Conservation (phyloP, 768 basidiomycete species). For the Psilocybe sp. region DNA sequence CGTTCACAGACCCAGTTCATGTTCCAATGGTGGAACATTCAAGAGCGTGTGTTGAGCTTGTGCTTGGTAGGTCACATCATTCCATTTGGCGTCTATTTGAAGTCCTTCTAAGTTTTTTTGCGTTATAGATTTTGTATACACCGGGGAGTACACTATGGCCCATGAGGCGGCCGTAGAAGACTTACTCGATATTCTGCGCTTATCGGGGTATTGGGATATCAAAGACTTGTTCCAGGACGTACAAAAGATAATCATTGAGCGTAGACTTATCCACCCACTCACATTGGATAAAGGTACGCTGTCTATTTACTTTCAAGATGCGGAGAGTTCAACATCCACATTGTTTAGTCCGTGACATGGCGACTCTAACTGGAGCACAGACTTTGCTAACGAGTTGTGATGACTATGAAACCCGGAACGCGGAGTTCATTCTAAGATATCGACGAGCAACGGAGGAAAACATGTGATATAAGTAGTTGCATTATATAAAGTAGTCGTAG, state of each 20-base stretch:
- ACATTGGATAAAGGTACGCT: slow-evolving; percentile 23
- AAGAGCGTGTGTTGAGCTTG: slow-evolving; percentile 17
- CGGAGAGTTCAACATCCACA: not conserved
- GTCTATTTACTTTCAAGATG: not conserved
- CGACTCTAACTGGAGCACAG: slow-evolving; percentile 15
- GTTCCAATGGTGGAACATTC: slow-evolving; percentile 11
- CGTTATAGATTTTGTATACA: slow-evolving; percentile 31
- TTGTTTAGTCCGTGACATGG: slow-evolving; percentile 20
- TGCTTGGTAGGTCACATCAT: slow-evolving; percentile 26
- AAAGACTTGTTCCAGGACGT: slow-evolving; percentile 20
- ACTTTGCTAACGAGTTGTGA: slow-evolving; percentile 21
- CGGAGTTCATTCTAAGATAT: slow-evolving; percentile 11
- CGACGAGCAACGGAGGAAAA: too few relatives aligned
- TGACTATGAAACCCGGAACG: slow-evolving; percentile 26
- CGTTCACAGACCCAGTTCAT: slow-evolving; percentile 10
- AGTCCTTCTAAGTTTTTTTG: not conserved
- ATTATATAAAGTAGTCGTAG: too few relatives aligned
- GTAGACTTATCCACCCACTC: slow-evolving; percentile 26
- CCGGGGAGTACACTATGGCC: slow-evolving; percentile 11
- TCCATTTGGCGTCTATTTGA: not conserved
- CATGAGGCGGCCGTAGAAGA: slow-evolving; percentile 6
- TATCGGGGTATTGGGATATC: slow-evolving; percentile 26
- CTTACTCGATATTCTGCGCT: slow-evolving; percentile 23
- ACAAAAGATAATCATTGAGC: slow-evolving; percentile 24
- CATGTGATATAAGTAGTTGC: too few relatives aligned